Evolutionary conservation across 495 filamentous ascomycete genomes (phyloP), one percentile per base, ranked within the genome.

Genomic region (Entonaema liquescens): DNA sequence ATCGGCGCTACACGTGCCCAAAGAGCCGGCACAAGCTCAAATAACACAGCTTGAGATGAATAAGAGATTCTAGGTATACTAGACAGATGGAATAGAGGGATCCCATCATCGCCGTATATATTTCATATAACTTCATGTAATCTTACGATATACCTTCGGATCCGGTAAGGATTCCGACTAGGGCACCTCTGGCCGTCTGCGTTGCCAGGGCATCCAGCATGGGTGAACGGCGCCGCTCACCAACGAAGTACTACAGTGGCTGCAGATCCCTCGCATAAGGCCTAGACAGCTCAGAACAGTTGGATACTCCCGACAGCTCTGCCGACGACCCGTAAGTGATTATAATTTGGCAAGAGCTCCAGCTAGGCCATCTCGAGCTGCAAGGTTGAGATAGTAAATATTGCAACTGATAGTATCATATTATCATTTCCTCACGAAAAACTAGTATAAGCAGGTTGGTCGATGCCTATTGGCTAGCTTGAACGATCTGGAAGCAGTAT

Each of bases 191-290:
- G 38, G 12, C 42, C 70, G 25, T 38, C 25, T 59, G 38, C 38
- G 38, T 49, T 57, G 31, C 36, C 60, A 44, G 57, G 36, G 62
- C 56, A 19, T 56, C 26, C 28, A 52, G 28, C 61, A 69, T 62
- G 70, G 70, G 36, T 66, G 62, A 62, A 33, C 28, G 36, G 47
- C 50, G 28, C 7, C 29, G 47, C 23, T 35, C 21, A 40, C 61
- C 59, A 54, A 36, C 52, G 33, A 65, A 68, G 65, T 68, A 62
- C 52, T 62, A 72, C 65, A 68, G 70, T 73, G 55, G 55, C 52
- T 62, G 58, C 60, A 62, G 56, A 61, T 62, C 55, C 23, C 25
- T 52, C 3, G 49, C 29, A 28, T 19, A 28, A 52, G 38, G 60
- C 59, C 60, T 55, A 59, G 63, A 59, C 28, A 56, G 9, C 33